Evolutionary conservation across 805 yeast species (phyloP).

Genomic region (Metschnikowia kofuensis): DNA sequence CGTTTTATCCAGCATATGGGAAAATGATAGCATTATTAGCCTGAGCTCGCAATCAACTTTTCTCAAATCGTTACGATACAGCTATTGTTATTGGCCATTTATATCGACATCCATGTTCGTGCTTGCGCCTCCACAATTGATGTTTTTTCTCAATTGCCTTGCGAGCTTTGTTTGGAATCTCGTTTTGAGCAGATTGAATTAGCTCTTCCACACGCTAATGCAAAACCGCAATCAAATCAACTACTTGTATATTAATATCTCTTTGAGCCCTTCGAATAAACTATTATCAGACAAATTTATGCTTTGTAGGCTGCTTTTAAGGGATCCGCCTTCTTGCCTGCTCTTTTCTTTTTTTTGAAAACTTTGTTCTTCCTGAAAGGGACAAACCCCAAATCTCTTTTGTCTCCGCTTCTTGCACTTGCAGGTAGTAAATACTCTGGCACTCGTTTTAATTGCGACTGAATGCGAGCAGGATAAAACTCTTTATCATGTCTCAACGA

Average conservation of each 20-base stretch:
- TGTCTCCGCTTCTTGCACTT: slow-evolving; percentile 55
- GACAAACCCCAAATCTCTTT: slow-evolving; percentile 62
- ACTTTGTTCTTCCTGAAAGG: slow-evolving; percentile 63
- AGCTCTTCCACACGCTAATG: background rate
- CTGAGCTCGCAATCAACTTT: slow-evolving; percentile 26
- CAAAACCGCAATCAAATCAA: too few species aligned
- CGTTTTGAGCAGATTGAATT: slow-evolving; percentile 28
- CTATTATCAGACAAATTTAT: background rate
- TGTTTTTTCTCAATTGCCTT: slow-evolving; percentile 58
- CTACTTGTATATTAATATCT: too few species aligned
- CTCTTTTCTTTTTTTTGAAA: slow-evolving; percentile 39
- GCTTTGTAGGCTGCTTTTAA: slow-evolving; percentile 42
- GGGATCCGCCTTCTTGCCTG: slow-evolving; percentile 57
- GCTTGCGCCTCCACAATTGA: slow-evolving; percentile 44
- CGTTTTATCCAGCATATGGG: slow-evolving; percentile 54
- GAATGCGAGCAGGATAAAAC: slow-evolving; percentile 76
- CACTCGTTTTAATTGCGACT: slow-evolving; percentile 82
- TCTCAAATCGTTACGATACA: slow-evolving; percentile 47
- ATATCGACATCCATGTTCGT: slow-evolving; percentile 51
- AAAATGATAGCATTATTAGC: slow-evolving; percentile 34
- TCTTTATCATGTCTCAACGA: slow-evolving; percentile 91
- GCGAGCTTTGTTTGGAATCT: slow-evolving; percentile 57
- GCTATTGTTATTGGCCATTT: slow-evolving; percentile 60
- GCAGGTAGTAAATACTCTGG: slow-evolving; percentile 90
- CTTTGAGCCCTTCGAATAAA: background rate